A percentile compares a stretch with the other conserved stretches of the same genome.
phyloP scores from a whole-genome alignment of 129 eudicot genomes.

The Escallonia rubra region DNA sequence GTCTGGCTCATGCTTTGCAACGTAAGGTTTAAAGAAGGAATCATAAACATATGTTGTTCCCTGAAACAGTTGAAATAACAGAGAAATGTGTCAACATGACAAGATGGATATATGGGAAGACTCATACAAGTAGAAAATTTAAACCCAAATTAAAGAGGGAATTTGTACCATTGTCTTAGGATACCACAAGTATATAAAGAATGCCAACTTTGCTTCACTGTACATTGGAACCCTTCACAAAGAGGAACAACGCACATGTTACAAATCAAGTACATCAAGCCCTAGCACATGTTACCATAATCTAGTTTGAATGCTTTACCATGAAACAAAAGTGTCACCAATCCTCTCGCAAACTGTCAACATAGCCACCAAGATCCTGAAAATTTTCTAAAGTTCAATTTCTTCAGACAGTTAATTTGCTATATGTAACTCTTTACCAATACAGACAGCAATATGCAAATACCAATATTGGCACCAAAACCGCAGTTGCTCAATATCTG shows the following conservation, averaged over 20 bases:
- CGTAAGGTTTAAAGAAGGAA: constrained; percentile 75
- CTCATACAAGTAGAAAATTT: not conserved
- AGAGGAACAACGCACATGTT: constrained; percentile 2
- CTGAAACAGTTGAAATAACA: constrained; percentile 35
- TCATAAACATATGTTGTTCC: constrained; percentile 88
- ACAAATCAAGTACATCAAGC: not conserved
- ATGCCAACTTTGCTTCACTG: constrained; percentile 94
- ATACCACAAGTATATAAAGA: constrained; percentile 78
- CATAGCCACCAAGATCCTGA: constrained; percentile 87
- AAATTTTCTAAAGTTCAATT: constrained; percentile 7
- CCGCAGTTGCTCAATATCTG: constrained; percentile 78
- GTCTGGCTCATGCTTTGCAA: constrained; percentile 82
- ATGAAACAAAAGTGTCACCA: constrained; percentile 76
- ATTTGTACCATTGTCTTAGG: constrained; percentile 79
- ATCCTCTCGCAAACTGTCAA: constrained; percentile 79
- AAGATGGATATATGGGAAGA: not conserved
- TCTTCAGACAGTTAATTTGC: constrained; percentile 5
- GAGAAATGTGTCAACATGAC: not conserved
- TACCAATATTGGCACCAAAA: constrained; percentile 99
- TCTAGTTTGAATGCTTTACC: constrained; percentile 40
- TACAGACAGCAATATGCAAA: not conserved
- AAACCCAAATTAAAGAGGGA: constrained; percentile 3
- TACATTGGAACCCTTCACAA: constrained; percentile 89
- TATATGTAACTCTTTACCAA: not conserved
- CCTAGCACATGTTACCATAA: not conserved